These are phyloP conservation scores for Geotrichum reessii DNA, from an alignment of 1,139 yeast species.

Conservation along the genomic window DNA sequence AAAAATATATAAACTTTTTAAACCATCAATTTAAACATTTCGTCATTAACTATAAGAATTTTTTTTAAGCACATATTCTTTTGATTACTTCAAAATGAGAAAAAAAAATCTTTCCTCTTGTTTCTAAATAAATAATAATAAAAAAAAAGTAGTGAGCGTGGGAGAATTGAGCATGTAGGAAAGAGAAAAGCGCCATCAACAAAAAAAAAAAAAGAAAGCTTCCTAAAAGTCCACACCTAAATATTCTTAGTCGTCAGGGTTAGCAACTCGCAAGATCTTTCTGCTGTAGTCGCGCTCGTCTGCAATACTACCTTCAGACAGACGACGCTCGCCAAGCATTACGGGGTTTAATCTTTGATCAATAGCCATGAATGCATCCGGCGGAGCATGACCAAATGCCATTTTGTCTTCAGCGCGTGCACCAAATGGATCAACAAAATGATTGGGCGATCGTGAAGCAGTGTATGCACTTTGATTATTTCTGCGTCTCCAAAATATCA, in stretches of 20 bases:
- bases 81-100: neutral
- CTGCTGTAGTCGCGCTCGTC: slow-evolving; percentile 74
- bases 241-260: slow-evolving; percentile 50
- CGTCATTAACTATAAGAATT: neutral
- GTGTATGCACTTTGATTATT: slow-evolving; percentile 41
- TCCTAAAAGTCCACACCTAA: no score
- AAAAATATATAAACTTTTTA: neutral
- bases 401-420: slow-evolving; percentile 19
- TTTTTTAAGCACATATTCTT: neutral
- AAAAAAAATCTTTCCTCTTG: neutral
- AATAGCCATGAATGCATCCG: slow-evolving; percentile 51
- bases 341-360: slow-evolving; percentile 66
- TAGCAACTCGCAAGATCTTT: slow-evolving; percentile 67
- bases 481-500: slow-evolving; percentile 46
- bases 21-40: neutral
- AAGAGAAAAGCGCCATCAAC: neutral
- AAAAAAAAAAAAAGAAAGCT: neutral
- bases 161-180: neutral
- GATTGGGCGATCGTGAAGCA: slow-evolving; percentile 25
- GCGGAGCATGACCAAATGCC: slow-evolving; percentile 15
- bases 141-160: neutral
- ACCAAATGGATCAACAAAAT: slow-evolving; percentile 30
- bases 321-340: slow-evolving; percentile 67
- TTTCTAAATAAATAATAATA: neutral
- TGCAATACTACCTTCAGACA: slow-evolving; percentile 69